Percentiles rank a stretch among this genome's conserved stretches.
Conservation (phyloP, 2,329 filamentous ascomycete genomes). For the Colletotrichum graminicola region DNA sequence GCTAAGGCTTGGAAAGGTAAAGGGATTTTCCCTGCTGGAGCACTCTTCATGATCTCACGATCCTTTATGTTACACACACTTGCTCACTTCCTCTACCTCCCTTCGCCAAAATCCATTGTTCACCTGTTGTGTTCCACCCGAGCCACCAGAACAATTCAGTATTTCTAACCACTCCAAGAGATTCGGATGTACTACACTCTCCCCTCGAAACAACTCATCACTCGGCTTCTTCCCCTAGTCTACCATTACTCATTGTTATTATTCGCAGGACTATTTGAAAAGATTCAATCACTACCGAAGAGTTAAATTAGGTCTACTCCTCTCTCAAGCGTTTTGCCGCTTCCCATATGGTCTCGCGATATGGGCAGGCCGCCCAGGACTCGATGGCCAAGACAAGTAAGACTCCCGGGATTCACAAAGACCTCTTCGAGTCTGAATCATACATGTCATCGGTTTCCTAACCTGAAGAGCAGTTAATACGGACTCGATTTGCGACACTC, state of each 20-base stretch:
- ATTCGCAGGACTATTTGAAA: constrained; percentile 2
- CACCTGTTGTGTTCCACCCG: no score
- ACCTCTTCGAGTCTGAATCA: no score
- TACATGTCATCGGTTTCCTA: background rate
- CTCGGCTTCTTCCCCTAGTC: no score
- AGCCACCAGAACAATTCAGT: background rate
- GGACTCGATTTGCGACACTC: background rate
- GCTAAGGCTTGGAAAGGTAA: constrained; percentile 16
- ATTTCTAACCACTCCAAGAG: background rate
- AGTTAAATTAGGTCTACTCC: background rate
- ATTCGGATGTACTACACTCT: background rate
- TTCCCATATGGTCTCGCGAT: background rate
- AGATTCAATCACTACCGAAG: background rate
- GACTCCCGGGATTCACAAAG: background rate
- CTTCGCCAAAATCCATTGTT: background rate
- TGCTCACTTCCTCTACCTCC: background rate
- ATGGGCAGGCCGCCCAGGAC: background rate
- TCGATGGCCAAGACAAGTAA: constrained; percentile 20
- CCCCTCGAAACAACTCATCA: background rate
- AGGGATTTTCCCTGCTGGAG: background rate
- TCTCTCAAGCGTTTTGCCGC: background rate
- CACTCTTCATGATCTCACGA: background rate
- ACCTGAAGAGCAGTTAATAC: background rate
- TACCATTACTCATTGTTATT: background rate
- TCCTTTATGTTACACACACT: background rate